phyloP scores from a whole-genome alignment of 2,329 filamentous ascomycete species.

The Leptographium lundbergii region DNA sequence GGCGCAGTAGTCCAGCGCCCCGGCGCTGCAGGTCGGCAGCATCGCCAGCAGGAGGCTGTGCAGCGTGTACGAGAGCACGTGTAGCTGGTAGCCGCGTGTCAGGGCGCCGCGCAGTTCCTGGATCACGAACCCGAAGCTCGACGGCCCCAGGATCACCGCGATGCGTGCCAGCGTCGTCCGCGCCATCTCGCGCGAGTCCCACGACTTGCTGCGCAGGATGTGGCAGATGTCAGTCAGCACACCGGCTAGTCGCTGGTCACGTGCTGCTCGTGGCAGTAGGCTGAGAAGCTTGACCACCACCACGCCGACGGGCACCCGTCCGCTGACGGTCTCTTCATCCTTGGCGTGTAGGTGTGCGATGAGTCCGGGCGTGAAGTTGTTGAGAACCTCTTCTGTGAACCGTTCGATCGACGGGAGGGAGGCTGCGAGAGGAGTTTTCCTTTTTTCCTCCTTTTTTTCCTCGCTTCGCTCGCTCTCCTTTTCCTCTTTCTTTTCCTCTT shows the following conservation, averaged over 20 bases:
- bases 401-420: constrained; percentile 57
- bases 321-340: constrained; percentile 85
- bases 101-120: constrained; percentile 79
- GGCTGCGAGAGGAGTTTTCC: constrained; percentile 33
- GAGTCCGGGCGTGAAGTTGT: constrained; percentile 63
- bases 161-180: constrained; percentile 81
- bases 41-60: constrained; percentile 77
- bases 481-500: constrained; percentile 31
- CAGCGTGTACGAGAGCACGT: constrained; percentile 89
- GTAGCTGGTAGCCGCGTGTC: constrained; percentile 78
- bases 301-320: constrained; percentile 80
- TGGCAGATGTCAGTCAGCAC: constrained; percentile 88
- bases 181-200: constrained; percentile 83
- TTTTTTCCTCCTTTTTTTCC: constrained; percentile 17
- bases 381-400: constrained; percentile 58
- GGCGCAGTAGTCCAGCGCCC: constrained; percentile 83
- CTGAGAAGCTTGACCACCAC: constrained; percentile 80
- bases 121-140: constrained; percentile 83
- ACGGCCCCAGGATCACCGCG: constrained; percentile 63
- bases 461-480: constrained; percentile 6
- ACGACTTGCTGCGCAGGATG: constrained; percentile 77
- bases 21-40: constrained; percentile 56
- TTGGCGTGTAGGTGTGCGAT: constrained; percentile 85
- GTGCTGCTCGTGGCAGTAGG: constrained; percentile 59
- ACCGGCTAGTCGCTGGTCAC: constrained; percentile 63